Conservation (phyloP, 768 basidiomycete species). For the Suillus placidus region DNA sequence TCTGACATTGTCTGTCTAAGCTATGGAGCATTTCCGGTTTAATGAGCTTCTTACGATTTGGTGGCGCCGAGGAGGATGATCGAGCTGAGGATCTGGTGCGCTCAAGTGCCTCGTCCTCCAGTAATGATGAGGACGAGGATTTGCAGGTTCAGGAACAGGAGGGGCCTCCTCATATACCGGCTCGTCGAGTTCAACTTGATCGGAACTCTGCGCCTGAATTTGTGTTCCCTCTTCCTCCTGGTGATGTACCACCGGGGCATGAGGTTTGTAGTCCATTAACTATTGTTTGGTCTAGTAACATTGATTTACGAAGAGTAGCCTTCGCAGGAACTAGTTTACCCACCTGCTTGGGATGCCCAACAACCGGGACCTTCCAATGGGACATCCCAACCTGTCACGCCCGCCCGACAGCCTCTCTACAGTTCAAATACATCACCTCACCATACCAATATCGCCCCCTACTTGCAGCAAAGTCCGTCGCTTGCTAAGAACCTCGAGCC, state of each 20-base stretch:
- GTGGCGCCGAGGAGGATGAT: conserved; percentile 27
- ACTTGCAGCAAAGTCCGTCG: conserved; percentile 19
- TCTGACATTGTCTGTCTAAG: conserved; percentile 27
- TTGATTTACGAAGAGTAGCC: conserved; percentile 2
- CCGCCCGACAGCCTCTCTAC: conserved; percentile 16
- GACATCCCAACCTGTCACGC: conserved; percentile 5
- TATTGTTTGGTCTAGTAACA: not conserved
- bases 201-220: conserved; percentile 13
- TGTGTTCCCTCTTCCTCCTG: conserved; percentile 21
- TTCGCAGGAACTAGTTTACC: conserved; percentile 5
- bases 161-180: conserved; percentile 25
- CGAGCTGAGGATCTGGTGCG: conserved; percentile 17
- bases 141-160: conserved; percentile 20
- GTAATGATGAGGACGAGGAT: conserved; percentile 28
- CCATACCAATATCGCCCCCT: not conserved
- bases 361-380: conserved; percentile 4
- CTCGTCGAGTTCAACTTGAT: conserved; percentile 27
- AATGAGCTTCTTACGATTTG: conserved; percentile 50
- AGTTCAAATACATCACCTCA: conserved; percentile 17
- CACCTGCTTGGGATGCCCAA: conserved; percentile 13
- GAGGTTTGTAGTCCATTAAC: not conserved
- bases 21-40: conserved; percentile 56
- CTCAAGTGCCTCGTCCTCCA: conserved; percentile 22
- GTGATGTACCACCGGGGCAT: conserved; percentile 7
- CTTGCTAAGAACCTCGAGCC: conserved; percentile 50